Conservation (phyloP, 257 asterid species). For the Fraxinus pennsylvanica region DNA sequence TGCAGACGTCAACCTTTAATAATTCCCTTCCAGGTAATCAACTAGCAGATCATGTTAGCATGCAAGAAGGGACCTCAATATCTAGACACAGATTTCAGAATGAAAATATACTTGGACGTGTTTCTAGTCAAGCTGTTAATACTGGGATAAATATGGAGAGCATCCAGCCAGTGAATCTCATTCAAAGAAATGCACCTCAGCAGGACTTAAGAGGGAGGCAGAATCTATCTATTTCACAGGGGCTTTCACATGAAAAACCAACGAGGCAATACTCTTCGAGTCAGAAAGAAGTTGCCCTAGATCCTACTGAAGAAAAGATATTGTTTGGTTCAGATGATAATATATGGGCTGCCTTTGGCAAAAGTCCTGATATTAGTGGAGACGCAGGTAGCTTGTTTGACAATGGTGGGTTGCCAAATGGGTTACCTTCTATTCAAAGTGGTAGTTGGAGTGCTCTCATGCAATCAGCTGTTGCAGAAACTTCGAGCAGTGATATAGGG, state of each 20-base stretch:
- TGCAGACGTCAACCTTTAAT: conserved; percentile 48
- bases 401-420: conserved; percentile 47
- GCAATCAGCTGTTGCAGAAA: conserved; percentile 98
- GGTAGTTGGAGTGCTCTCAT: conserved; percentile 99
- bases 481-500: conserved; percentile 57
- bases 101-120: conserved; percentile 46
- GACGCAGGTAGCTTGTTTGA: conserved; percentile 57
- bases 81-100: conserved; percentile 54
- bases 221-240: conserved; percentile 41
- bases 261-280: conserved; percentile 41
- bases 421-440: conserved; percentile 58
- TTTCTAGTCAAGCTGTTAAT: conserved; percentile 45
- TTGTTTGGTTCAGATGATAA: conserved; percentile 88
- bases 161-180: conserved; percentile 51
- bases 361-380: conserved; percentile 48
- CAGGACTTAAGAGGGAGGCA: conserved; percentile 43
- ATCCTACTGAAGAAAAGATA: conserved; percentile 88
- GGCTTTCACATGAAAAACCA: conserved; percentile 44
- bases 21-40: conserved; percentile 52
- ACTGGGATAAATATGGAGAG: conserved; percentile 38
- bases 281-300: conserved; percentile 61
- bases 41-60: conserved; percentile 48
- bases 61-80: conserved; percentile 44
- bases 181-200: conserved; percentile 45
- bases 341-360: conserved; percentile 78